Evolutionary conservation across 2,329 filamentous ascomycete species (phyloP).

Genomic region (Cladosporium sp.): DNA sequence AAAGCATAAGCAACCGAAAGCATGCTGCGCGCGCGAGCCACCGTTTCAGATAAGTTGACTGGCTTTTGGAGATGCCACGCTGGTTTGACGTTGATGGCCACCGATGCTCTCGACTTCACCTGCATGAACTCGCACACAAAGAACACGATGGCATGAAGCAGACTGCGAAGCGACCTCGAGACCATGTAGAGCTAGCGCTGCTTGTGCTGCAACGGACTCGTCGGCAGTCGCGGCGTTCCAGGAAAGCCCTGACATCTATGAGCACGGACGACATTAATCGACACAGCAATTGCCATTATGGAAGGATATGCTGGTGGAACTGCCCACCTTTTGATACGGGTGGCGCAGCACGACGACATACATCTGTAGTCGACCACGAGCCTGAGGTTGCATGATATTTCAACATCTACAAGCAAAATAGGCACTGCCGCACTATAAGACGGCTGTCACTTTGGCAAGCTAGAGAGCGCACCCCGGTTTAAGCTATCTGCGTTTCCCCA

Average conservation of each 20-base stretch:
- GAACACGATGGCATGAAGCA: background rate
- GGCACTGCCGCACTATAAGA: no score
- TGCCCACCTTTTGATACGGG: background rate
- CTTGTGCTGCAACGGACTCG: background rate
- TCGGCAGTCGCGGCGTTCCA: background rate
- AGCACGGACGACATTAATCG: background rate
- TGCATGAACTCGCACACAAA: slow-evolving; percentile 5
- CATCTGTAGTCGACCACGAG: no score
- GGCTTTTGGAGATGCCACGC: slow-evolving; percentile 2
- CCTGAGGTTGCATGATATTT: no score
- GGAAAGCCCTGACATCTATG: background rate
- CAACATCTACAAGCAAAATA: no score
- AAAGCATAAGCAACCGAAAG: slow-evolving; percentile 9
- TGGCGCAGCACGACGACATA: no score
- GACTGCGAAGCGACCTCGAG: background rate
- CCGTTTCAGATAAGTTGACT: slow-evolving; percentile 9
- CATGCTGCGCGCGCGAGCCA: slow-evolving; percentile 9
- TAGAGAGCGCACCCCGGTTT: background rate
- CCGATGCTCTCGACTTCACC: background rate
- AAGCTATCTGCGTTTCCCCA: slow-evolving; percentile 7
- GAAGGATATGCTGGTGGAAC: background rate
- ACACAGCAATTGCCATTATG: background rate
- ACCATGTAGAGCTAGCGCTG: background rate
- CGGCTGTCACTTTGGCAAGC: background rate
- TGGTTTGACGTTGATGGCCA: background rate